Percentiles rank a stretch among this genome's conserved stretches.
These are phyloP conservation scores for Rhazya stricta DNA, from an alignment of 257 asterid genomes.

Conservation along the genomic window DNA sequence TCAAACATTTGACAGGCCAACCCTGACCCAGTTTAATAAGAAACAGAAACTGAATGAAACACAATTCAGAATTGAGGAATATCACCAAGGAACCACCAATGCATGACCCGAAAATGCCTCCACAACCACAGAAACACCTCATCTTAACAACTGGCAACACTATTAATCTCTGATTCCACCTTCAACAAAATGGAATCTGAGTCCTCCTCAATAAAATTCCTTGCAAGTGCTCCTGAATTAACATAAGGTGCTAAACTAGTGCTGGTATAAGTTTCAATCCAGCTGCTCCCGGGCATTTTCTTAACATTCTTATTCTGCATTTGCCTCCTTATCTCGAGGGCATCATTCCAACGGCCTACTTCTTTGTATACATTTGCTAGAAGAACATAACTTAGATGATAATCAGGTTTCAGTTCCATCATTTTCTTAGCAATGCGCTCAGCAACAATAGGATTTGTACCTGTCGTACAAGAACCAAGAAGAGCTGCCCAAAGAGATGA, in stretches of 20 bases:
- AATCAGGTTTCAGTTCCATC: constrained; percentile 72
- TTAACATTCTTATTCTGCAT: constrained; percentile 57
- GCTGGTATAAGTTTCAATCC: constrained; percentile 48
- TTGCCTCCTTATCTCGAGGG: constrained; percentile 48
- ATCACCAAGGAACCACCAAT: not conserved
- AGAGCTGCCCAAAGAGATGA: constrained; percentile 73
- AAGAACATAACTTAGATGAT: constrained; percentile 75
- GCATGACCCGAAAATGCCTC: not conserved
- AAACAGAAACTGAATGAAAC: not conserved
- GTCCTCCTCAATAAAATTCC: constrained; percentile 8
- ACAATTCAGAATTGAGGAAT: not conserved
- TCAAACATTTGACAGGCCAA: not conserved
- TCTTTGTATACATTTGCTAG: constrained; percentile 67
- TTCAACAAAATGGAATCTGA: not conserved
- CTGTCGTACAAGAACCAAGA: constrained; percentile 70
- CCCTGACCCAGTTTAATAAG: not conserved
- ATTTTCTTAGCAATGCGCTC: constrained; percentile 62
- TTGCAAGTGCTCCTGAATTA: constrained; percentile 11
- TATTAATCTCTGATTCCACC: not conserved
- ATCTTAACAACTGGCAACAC: not conserved
- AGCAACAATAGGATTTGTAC: constrained; percentile 49
- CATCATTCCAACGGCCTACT: constrained; percentile 77
- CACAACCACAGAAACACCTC: not conserved
- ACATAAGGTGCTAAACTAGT: constrained; percentile 15
- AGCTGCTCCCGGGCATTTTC: constrained; percentile 76